Conservation (phyloP, 257 asterid species). For the Solanum stenotomum region DNA sequence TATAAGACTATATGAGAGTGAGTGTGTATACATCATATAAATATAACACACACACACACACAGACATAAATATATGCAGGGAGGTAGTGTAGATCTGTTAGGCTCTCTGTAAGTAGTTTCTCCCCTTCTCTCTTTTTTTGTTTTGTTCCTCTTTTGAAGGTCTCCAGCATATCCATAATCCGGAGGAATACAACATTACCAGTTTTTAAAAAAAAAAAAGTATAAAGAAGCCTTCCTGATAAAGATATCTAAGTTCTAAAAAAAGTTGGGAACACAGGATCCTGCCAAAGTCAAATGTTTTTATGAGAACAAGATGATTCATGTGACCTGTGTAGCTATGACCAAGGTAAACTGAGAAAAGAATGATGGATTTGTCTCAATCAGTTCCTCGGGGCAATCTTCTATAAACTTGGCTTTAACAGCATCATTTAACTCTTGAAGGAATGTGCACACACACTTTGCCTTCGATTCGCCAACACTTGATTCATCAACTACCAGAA, state of each 20-base stretch:
- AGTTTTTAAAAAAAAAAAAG: too few species aligned
- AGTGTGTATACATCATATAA: neutral
- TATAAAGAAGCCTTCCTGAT: neutral
- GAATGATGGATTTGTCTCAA: conserved; percentile 73
- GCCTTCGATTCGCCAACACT: conserved; percentile 92
- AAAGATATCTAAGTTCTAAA: conserved; percentile 5
- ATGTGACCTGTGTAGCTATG: conserved; percentile 11
- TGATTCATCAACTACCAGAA: conserved; percentile 60
- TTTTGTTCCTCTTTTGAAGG: neutral
- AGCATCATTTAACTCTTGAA: conserved; percentile 95
- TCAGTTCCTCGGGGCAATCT: conserved; percentile 65
- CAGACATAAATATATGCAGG: conserved; percentile 45
- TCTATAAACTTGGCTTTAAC: conserved; percentile 89
- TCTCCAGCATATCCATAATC: neutral
- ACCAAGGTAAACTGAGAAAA: conserved; percentile 88
- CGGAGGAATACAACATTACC: neutral
- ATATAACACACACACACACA: neutral
- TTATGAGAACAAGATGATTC: neutral
- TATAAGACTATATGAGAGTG: neutral
- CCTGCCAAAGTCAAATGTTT: neutral
- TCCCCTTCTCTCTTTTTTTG: neutral
- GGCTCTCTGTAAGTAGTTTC: neutral
- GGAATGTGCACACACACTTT: conserved; percentile 79
- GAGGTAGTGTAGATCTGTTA: neutral
- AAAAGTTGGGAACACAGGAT: neutral